Evolutionary conservation across 1,139 yeast species (phyloP), one percentile per base, ranked within the genome.

Genomic region (Diutina scorzettiae): DNA sequence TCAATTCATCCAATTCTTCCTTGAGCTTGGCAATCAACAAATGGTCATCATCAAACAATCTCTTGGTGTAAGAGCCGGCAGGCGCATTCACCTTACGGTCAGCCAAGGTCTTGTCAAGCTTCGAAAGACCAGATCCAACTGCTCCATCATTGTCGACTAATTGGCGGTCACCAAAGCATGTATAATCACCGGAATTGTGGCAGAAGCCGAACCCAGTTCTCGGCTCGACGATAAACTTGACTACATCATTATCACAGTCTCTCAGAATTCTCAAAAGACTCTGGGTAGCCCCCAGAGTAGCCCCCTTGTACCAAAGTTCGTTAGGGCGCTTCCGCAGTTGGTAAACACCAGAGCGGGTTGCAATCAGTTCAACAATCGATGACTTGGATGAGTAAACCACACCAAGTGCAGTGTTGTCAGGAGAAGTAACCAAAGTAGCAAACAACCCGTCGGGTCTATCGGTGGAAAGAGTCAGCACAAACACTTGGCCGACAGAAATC

Each of bases 1-100:
- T 78, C 48, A 91, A 73, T 60, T 93, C 99, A 55, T 91, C 97
- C 44, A 96, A 94, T 62, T 91, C 99, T 64, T 91, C 98, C 58
- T 78, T 77, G 61, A 91, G 81, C 67, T 91, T 91, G 18, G 97
- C 95, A 45, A 73, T 66, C 50, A 93, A 68, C 43, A 91, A 69
- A 25, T 69, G 71, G 39, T 78, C 78, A 60, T 91, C 97, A 43
- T 74, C 70, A 55, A 91, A 87, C 48, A 91, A 69, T 49, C 99
- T 72, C 54, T 81, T 81, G 23, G 98, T 89, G 64, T 91, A 91
- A 3, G 96, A 87, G 1, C 95, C 96, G 50, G 70, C 84, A 21
- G 96, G 96, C 2, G 97, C 93, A 51, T 69, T 67, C 8, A 49
- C 55, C 41, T 69, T 58, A 56, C 85, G 69, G 41, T 66, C 68